Percentiles rank a stretch among this genome's conserved stretches.
Conservation (phyloP, 139 green algal species). For the Chlamydomonas schloesseri region DNA sequence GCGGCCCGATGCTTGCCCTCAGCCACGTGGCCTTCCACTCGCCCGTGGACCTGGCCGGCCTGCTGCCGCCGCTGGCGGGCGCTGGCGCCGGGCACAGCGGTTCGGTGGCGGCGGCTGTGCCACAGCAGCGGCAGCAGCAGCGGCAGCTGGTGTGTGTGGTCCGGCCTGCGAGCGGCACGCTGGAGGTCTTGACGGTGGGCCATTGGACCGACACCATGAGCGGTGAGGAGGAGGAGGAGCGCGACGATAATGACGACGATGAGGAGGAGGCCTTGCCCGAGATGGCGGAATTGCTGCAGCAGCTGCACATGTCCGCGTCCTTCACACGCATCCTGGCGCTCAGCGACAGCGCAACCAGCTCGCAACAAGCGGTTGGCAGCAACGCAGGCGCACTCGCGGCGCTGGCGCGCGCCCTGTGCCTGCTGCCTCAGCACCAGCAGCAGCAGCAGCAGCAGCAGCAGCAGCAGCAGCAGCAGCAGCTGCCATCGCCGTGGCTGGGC, state of each 20-base stretch:
- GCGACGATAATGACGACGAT: too few relatives aligned
- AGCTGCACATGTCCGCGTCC: too few relatives aligned
- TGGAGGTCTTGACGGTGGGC: not conserved
- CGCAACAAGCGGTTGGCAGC: too few relatives aligned
- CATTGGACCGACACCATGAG: too few relatives aligned
- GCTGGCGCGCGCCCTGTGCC: too few relatives aligned
- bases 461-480: not conserved
- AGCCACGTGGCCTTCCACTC: not conserved
- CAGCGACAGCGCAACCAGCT: too few relatives aligned
- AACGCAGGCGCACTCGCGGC: too few relatives aligned
- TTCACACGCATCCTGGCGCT: too few relatives aligned
- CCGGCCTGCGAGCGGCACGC: not conserved
- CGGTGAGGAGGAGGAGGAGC: too few relatives aligned
- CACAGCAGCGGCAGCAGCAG: not conserved
- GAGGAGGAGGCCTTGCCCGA: too few relatives aligned
- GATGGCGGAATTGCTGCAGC: too few relatives aligned
- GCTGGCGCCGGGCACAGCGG: too few relatives aligned
- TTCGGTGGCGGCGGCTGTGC: not conserved
- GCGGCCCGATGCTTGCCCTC: not conserved
- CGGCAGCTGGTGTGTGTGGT: constrained; percentile 16
- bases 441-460: not conserved
- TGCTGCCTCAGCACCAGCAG: not conserved
- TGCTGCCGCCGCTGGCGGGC: not conserved
- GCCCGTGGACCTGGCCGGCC: not conserved
- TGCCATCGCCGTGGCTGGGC: not conserved